Percentiles rank a stretch among this genome's conserved stretches.
phyloP scores from a whole-genome alignment of 768 basidiomycete species.

The Pisolithus albus region DNA sequence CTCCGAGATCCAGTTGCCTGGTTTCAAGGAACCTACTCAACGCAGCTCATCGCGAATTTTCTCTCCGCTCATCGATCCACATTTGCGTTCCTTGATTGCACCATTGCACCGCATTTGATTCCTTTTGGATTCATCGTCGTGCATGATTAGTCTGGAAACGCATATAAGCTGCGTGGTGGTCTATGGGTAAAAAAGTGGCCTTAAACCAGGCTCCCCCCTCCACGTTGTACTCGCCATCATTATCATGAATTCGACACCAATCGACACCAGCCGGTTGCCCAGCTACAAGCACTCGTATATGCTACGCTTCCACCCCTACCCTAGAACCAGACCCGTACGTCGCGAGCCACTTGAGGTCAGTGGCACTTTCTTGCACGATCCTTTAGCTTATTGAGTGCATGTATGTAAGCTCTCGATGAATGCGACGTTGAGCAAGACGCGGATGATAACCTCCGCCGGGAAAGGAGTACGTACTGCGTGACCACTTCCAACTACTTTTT shows the following conservation, averaged over 20 bases:
- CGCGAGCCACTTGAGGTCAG: background rate
- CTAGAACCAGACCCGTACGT: background rate
- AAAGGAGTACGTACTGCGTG: background rate
- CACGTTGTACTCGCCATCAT: too few species aligned
- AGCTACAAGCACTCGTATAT: slow-evolving; percentile 5
- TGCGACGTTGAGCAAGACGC: background rate
- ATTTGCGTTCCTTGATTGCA: background rate
- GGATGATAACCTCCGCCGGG: background rate
- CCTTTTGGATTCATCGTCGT: background rate
- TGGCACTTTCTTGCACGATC: background rate
- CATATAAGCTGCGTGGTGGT: background rate
- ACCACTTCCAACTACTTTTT: background rate
- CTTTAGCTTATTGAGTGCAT: background rate
- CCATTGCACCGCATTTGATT: background rate
- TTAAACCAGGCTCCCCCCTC: background rate
- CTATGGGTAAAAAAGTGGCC: background rate
- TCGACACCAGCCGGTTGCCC: slow-evolving; percentile 1
- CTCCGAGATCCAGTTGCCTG: background rate
- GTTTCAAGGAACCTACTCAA: background rate
- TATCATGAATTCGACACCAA: background rate
- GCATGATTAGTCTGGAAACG: background rate
- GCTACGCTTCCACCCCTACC: slow-evolving; percentile 10
- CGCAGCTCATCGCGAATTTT: background rate
- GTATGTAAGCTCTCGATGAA: background rate
- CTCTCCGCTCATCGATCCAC: background rate